Base-by-base conservation (phyloP, 2,329 filamentous ascomycete species). In the Talaromyces sp. region DNA sequence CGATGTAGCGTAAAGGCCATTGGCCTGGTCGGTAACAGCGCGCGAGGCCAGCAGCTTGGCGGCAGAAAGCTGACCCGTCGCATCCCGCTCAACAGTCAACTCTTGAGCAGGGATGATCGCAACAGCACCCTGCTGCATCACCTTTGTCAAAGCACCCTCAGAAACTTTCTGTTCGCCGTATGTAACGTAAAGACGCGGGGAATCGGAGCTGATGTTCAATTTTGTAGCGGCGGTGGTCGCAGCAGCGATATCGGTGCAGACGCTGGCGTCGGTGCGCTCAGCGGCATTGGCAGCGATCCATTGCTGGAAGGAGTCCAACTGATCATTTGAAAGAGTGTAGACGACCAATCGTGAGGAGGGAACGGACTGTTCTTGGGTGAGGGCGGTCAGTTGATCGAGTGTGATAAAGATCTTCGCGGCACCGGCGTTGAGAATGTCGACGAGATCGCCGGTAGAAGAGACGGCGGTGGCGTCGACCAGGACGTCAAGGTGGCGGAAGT, bases 1-100 rank as follows among this genome's bases (percentile, higher is more conserved):
- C 3, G 96, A 83, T 0, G 94, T 99, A 1, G 94, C 88, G 62
- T 96, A 85, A 8, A 99, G 81, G 8, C 89, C 88, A 68, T 97
- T 95, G 3, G 85, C 74, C 58, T 91, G 83, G 72, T 99, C 94
- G 35, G 89, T 90, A 57, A 83, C 87, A 74, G 91, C 91, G 58
- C 86, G 86, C 2, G 84, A 81, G 46, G 90, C 83, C 56, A 97
- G 80, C 27, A 97, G 75, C 64, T 84, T 85, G 11, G 86, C 82
- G 5, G 90, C 82, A 33, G 86, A 86, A 22, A 97, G 76, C 47
- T 80, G 79, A 16, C 81, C 69, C 39, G 80, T 77, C 10, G 81
- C 70, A 45, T 87, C 81, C 39, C 83, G 79, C 62, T 87, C 84
- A 43, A 86, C 82, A 1, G 90, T 91, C 64, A 97, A 77, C 0